Conservation (phyloP, 768 basidiomycete species). For the Chalciporus sphaerocephalus region DNA sequence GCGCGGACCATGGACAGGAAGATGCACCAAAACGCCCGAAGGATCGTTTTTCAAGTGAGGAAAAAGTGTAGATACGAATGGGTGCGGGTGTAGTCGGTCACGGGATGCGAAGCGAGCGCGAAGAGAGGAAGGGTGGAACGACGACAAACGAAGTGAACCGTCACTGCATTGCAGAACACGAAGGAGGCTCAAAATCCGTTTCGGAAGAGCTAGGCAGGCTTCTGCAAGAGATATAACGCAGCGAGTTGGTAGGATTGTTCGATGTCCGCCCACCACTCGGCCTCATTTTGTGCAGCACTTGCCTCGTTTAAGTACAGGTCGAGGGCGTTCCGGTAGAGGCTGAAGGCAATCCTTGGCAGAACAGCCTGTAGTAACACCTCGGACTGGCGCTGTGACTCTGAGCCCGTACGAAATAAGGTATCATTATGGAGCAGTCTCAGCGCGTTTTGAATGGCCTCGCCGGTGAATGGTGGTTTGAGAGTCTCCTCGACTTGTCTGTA, state of each 20-base stretch:
- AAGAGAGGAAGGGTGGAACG: conserved; percentile 46
- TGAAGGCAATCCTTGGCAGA: conserved; percentile 46
- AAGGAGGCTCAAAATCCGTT: conserved; percentile 31
- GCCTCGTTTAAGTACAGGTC: conserved; percentile 65
- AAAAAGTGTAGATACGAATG: conserved; percentile 58
- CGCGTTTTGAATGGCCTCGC: conserved; percentile 14
- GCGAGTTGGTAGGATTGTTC: conserved; percentile 56
- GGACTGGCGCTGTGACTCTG: conserved; percentile 1
- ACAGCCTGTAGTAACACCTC: conserved; percentile 33
- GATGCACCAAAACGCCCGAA: conserved; percentile 20
- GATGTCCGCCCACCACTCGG: conserved; percentile 80
- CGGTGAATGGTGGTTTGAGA: conserved; percentile 21
- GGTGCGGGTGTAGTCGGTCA: conserved; percentile 42
- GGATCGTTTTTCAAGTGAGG: conserved; percentile 50
- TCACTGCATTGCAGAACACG: conserved; percentile 40
- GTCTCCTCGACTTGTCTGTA: conserved; percentile 15
- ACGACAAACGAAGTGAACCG: conserved; percentile 43
- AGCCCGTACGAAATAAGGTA: background rate
- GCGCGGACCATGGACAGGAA: conserved; percentile 9
- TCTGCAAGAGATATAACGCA: conserved; percentile 70
- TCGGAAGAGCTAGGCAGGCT: conserved; percentile 22
- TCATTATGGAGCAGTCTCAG: conserved; percentile 16
- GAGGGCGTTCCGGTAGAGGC: conserved; percentile 62
- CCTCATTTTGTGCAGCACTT: conserved; percentile 64
- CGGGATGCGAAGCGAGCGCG: conserved; percentile 45